phyloP scores from a whole-genome alignment of 164 flowering plant genomes.

The Magnolia kwangsiensis region DNA sequence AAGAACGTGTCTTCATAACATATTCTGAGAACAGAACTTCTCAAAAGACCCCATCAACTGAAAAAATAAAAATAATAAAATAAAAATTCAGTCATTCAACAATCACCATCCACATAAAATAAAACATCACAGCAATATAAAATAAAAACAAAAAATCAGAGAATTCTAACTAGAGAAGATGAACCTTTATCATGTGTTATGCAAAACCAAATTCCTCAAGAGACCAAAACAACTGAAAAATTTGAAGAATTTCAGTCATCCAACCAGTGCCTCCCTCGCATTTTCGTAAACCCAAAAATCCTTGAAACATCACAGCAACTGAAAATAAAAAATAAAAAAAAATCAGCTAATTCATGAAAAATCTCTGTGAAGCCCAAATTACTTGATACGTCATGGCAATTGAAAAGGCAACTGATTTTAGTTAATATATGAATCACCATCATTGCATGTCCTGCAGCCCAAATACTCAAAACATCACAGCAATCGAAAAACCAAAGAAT shows the following conservation, averaged over 20 bases:
- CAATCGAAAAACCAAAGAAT: too few species aligned
- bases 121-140: background rate
- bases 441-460: too few species aligned
- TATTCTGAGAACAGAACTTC: background rate
- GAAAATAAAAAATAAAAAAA: too few species aligned
- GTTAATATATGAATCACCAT: too few species aligned
- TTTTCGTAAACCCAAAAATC: too few species aligned
- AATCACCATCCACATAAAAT: background rate
- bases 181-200: background rate
- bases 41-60: background rate
- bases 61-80: background rate
- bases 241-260: background rate
- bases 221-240: background rate
- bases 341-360: too few species aligned
- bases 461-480: too few species aligned
- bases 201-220: background rate
- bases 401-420: too few species aligned
- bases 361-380: too few species aligned
- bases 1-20: background rate
- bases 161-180: background rate
- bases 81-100: background rate
- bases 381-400: too few species aligned
- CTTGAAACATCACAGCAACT: too few species aligned
- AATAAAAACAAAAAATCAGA: background rate
- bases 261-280: background rate